These are phyloP conservation scores for Suhomyces xylopsoci DNA, from an alignment of 805 yeast genomes.

Conservation along the genomic window DNA sequence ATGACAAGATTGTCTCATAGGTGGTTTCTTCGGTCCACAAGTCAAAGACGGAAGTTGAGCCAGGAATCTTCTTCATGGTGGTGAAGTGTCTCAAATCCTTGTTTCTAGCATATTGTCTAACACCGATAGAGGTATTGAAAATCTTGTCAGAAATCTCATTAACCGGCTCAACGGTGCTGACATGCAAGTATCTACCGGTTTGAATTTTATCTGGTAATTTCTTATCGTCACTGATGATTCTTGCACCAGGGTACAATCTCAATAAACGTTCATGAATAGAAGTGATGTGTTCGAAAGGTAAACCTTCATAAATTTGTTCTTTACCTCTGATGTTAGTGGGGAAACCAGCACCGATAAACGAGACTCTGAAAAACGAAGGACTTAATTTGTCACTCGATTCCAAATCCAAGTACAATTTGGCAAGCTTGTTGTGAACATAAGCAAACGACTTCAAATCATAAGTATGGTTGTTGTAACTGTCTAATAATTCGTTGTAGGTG, in stretches of 20 bases:
- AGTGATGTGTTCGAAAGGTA: constrained; percentile 82
- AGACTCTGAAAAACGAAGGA: constrained; percentile 75
- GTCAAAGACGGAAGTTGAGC: constrained; percentile 66
- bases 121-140: constrained; percentile 53
- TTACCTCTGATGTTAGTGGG: constrained; percentile 73
- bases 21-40: constrained; percentile 88
- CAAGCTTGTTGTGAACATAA: constrained; percentile 62
- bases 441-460: constrained; percentile 77
- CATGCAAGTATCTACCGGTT: constrained; percentile 71
- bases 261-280: constrained; percentile 75
- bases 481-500: constrained; percentile 70
- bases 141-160: constrained; percentile 47
- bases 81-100: constrained; percentile 70
- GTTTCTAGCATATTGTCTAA: constrained; percentile 71
- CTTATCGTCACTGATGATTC: constrained; percentile 57
- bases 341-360: constrained; percentile 81
- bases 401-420: constrained; percentile 63
- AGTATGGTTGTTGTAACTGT: constrained; percentile 67
- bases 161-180: constrained; percentile 69
- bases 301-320: constrained; percentile 79
- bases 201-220: constrained; percentile 48
- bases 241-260: constrained; percentile 77
- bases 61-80: constrained; percentile 67
- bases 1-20: constrained; percentile 68
- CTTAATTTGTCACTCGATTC: constrained; percentile 68